Base-by-base conservation (phyloP, 495 filamentous ascomycete species). In the Neurospora hispaniola region DNA sequence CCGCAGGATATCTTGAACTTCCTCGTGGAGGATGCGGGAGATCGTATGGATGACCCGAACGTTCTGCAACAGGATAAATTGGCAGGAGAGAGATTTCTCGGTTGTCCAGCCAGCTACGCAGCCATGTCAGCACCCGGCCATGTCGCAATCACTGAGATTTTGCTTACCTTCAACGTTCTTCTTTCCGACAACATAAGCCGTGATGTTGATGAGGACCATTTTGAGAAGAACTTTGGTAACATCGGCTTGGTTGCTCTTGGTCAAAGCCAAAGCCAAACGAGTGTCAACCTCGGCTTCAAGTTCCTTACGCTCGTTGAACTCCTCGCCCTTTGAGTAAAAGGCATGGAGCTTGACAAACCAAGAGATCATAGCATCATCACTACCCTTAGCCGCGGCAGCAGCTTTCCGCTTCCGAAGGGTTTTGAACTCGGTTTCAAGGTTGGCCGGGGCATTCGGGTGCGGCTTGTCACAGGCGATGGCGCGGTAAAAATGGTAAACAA, bases 341-440 rank as follows among this genome's bases (percentile, higher is more conserved):
- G 92, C 92, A 80, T 98, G 95, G 42, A 98, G 88, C 75, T 93
- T 90, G 74, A 96, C 88, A 75, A 97, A 98, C 92, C 90, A 97
- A 43, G 86, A 89, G 68, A 89, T 83, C 80, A 97, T 81, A 14
- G 88, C 82, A 44, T 82, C 78, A 31, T 75, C 38, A 43, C 72
- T 71, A 6, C 78, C 81, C 70, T 75, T 75, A 39, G 71, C 43
- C 7, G 54, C 54, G 23, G 54, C 71, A 1, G 74, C 71, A 31
- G 74, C 69, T 42, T 77, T 74, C 8, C 76, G 70, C 39, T 77
- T 79, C n/a, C 77, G 81, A 11, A 84, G 75, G 2, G 91, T 93
- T 75, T 89, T 91, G 76, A 97, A 95, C 78, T 94, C 92, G 35
- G 90, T 86, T 74, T 92, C 90, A 38, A 99, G 85, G 75, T 98